These are phyloP conservation scores for Diplodia seriata DNA, from an alignment of 2,329 filamentous ascomycete species.

Conservation along the genomic window DNA sequence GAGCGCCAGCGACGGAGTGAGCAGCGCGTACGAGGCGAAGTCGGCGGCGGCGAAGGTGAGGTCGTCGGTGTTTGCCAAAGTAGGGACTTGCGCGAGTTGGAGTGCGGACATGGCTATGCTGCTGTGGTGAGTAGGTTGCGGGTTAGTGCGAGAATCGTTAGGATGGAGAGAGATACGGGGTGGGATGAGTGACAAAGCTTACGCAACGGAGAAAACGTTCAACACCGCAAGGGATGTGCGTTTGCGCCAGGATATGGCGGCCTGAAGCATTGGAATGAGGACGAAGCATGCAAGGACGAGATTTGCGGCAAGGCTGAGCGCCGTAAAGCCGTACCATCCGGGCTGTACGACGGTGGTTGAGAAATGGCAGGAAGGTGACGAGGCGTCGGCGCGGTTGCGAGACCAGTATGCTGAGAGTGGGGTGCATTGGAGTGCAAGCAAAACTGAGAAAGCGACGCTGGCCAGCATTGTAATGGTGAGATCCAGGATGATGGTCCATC, in stretches of 20 bases:
- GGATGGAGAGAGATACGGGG: not conserved
- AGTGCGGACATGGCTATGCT: slow-evolving; percentile 8
- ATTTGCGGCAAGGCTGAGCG: not conserved
- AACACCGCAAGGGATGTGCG: slow-evolving; percentile 1
- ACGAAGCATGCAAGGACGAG: not conserved
- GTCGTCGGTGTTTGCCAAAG: slow-evolving; percentile 5
- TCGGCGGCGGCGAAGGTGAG: slow-evolving; percentile 8
- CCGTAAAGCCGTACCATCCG: slow-evolving; percentile 5
- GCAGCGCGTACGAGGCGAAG: slow-evolving; percentile 11
- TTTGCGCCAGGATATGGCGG: not conserved
- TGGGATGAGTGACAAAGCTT: not conserved
- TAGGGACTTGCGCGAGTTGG: not conserved
- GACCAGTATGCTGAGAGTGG: slow-evolving; percentile 21
- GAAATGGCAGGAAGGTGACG: not conserved
- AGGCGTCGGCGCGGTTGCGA: slow-evolving; percentile 13
- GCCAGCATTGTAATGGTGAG: not conserved
- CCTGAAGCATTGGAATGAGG: not conserved
- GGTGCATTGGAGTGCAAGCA: slow-evolving; percentile 16
- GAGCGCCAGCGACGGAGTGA: slow-evolving; percentile 11
- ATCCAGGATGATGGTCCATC: not conserved
- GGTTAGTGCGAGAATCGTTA: not conserved
- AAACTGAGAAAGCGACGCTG: not conserved
- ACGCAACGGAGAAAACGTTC: slow-evolving; percentile 3
- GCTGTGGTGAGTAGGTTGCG: not conserved
- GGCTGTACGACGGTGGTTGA: not conserved